These are phyloP conservation scores for Scedosporium aurantiacum DNA, from an alignment of 2,329 filamentous ascomycete species.

Conservation along the genomic window DNA sequence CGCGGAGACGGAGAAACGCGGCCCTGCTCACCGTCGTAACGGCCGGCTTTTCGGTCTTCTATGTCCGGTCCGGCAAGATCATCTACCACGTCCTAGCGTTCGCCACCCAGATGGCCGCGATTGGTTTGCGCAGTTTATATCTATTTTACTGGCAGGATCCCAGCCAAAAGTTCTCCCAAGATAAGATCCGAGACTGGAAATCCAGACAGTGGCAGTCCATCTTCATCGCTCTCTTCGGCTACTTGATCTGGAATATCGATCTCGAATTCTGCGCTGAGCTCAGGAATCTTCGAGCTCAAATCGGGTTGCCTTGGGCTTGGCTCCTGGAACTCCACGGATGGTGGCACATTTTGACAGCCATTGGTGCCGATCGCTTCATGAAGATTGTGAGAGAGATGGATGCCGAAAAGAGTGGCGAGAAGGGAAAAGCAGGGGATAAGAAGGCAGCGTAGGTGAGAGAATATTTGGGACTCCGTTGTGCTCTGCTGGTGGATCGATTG, in stretches of 20 bases:
- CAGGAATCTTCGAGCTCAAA: conserved; percentile 26
- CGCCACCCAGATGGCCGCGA: conserved; percentile 18
- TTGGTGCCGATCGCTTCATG: conserved; percentile 36
- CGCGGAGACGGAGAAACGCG: conserved; percentile 20
- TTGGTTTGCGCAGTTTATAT: conserved; percentile 22
- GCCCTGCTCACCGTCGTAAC: conserved; percentile 26
- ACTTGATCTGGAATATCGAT: conserved; percentile 46
- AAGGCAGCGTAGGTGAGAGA: neutral
- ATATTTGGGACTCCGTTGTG: too few species aligned
- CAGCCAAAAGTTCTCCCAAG: conserved; percentile 16
- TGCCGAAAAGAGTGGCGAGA: conserved; percentile 12
- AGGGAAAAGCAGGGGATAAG: neutral
- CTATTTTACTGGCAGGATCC: conserved; percentile 19
- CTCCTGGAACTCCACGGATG: conserved; percentile 49
- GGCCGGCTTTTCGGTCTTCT: conserved; percentile 28
- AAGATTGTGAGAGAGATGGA: conserved; percentile 17
- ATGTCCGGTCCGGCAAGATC: conserved; percentile 29
- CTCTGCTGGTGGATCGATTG: too few species aligned
- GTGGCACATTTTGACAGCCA: conserved; percentile 52
- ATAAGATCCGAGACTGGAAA: conserved; percentile 16
- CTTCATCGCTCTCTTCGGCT: conserved; percentile 30
- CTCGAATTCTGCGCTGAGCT: conserved; percentile 39
- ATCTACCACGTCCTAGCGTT: conserved; percentile 31
- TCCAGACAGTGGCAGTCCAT: conserved; percentile 18
- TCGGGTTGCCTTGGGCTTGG: conserved; percentile 45